Base-by-base conservation (phyloP, 352 stramenopile genomes). In the Phytophthora kernoviae region DNA sequence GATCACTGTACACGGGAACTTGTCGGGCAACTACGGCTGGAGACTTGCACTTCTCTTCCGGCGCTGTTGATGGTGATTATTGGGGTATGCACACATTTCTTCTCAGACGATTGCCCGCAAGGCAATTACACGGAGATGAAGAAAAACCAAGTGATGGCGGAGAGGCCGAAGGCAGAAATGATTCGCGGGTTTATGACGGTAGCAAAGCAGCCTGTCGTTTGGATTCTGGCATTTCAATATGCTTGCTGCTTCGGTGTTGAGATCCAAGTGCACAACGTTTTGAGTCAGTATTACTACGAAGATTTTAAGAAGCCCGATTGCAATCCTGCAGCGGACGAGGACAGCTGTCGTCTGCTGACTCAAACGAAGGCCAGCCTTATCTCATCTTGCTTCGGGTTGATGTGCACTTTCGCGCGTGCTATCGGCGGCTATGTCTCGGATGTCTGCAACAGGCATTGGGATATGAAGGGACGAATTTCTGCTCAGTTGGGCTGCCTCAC, bases 211-310 rank as follows among this genome's bases (percentile, higher is more conserved):
- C 61, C 75, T 5, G 94, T 92, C 27, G 90, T 81, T 5, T 98
- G 93, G 93, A 73, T 98, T 46, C 68, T 32, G 4, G 48, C 43
- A 2, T 57, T 70, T 6, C 62, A 70, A 14, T 70, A 70, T 20
- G 62, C 62, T 0, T 93, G 82, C 56, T 96, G 83, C 75, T 98
- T 98, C 54, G 95, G 95, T 33, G 84, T 98, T 32, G 93, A 98
- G 63, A 74, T 98, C 1, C 93, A 94, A 57, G 90, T 98, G 52
- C 96, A 98, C 70, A 98, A 98, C 73, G 88, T 93, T 33, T 81
- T 95, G 22, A 92, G 90, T 22, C 55, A 87, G 18, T 97, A 97
- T 65, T 98, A 98, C 67, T 92, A 83, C 32, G 78, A 94, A 33
- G 81, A 91, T 21, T 97, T 98, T 52, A 80, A 68, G 21, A 71